A percentile compares a stretch with the other conserved stretches of the same genome.
phyloP scores from a whole-genome alignment of 345 rosid species.

The Salix koriyanagi region DNA sequence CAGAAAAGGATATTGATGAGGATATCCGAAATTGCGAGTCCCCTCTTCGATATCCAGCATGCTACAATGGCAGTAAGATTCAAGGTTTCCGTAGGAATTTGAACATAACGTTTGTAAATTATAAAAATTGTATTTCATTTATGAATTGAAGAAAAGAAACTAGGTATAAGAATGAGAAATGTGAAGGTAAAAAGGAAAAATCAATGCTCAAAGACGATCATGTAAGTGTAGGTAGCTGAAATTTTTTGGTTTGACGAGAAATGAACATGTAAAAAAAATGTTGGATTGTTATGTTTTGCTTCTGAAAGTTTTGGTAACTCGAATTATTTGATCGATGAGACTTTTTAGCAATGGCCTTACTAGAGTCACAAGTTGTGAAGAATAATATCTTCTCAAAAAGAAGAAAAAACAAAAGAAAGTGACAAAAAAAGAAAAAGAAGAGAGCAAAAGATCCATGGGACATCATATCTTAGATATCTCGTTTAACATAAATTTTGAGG shows the following conservation, averaged over 20 bases:
- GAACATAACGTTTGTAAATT: constrained; percentile 18
- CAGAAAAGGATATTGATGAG: background rate
- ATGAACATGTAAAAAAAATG: constrained; percentile 1
- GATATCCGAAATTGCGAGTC: constrained; percentile 3
- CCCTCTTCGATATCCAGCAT: background rate
- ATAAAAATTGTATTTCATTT: background rate
- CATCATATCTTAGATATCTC: too few relatives aligned
- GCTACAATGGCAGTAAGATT: background rate
- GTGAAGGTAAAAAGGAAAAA: background rate
- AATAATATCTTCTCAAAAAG: too few relatives aligned
- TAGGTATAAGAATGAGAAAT: background rate
- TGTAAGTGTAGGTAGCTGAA: constrained; percentile 9
- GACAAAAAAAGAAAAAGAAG: too few relatives aligned
- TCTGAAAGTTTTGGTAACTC: constrained; percentile 15
- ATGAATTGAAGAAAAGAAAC: background rate
- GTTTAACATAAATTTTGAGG: too few relatives aligned
- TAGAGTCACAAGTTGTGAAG: too few relatives aligned
- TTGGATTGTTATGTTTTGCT: constrained; percentile 14
- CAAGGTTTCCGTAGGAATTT: background rate
- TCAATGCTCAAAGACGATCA: background rate
- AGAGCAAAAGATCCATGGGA: too few relatives aligned
- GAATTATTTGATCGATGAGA: background rate
- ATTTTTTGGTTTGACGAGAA: constrained; percentile 5
- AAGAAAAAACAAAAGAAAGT: too few relatives aligned
- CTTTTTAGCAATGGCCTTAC: background rate